Evolutionary conservation across 129 eudicot genomes (phyloP), one percentile per base, ranked within the genome.

Genomic region (Helichrysum umbraculigerum): DNA sequence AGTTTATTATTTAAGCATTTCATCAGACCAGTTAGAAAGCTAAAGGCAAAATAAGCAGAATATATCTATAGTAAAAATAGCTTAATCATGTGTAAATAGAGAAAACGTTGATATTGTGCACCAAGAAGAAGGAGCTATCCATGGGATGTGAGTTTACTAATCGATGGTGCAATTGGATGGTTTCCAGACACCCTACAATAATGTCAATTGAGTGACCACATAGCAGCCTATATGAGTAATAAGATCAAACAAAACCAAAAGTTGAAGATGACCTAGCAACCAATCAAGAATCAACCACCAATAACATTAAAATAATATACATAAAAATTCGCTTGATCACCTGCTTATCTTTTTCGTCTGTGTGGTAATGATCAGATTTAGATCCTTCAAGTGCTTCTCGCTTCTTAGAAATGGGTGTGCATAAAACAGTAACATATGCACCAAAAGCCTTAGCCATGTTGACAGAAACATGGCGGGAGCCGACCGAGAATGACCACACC

Each of bases 41-140:
- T 34, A 34, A 34, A 34, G 5, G 37, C 37, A 34, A 34, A 34
- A 34, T 34, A 34, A 4, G 37, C 7, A 34, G 37, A 34, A 34
- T 34, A 34, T 34, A 34, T 34, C 37, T 34, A 34, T 34, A 34
- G 6, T 5, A 7, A 34, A 34, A 34, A 34, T 34, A 34, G 37
- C 37, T 34, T 34, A 34, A 3, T 71, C 70, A 83, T 87, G 87
- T 33, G 58, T 17, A 33, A 84, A 56, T 63, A 87, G 52, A 44
- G 88, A 34, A 81, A 87, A 87, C 34, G 74, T 71, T 11, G 86
- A 72, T 11, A 87, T 15, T 70, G 87, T 39, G 58, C 68, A 64
- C 88, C 91, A 75, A 84, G 80, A 72, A 87, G 56, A 52, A 87
- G 16, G 25, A 87, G 83, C 83, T 87, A 84, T 47, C 91, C 91